Percentiles rank a stretch among this genome's conserved stretches.
Conservation (phyloP, 164 flowering plant genomes). For the Sextonia rubra region DNA sequence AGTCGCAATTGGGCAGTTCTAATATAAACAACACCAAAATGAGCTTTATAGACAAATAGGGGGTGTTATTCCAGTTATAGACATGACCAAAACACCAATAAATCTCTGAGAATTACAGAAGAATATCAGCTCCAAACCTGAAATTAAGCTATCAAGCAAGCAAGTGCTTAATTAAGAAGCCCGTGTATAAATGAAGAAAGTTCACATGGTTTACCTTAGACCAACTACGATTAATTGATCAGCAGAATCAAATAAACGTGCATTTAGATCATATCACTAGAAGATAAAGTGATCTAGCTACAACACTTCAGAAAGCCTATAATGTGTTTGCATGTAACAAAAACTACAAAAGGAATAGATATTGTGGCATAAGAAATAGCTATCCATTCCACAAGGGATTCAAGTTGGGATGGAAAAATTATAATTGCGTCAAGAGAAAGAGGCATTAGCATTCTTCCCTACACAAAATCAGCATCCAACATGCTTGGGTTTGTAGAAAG, state of each 20-base stretch:
- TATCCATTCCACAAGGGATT: too few relatives aligned
- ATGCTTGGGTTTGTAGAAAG: too few relatives aligned
- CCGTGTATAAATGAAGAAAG: background rate
- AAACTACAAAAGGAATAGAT: too few relatives aligned
- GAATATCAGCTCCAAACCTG: background rate
- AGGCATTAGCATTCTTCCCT: background rate
- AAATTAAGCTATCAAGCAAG: background rate
- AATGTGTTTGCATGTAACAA: background rate
- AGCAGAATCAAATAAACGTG: background rate
- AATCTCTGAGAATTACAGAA: background rate
- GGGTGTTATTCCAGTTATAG: background rate
- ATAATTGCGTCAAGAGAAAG: too few relatives aligned
- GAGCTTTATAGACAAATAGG: background rate
- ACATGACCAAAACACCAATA: background rate
- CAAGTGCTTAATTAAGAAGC: background rate
- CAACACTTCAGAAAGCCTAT: background rate
- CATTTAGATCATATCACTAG: background rate
- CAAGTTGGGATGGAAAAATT: too few relatives aligned
- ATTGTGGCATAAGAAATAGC: background rate
- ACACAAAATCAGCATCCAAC: too few relatives aligned
- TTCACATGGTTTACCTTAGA: background rate
- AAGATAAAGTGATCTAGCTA: too few relatives aligned
- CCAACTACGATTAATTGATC: background rate
- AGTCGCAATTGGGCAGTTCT: background rate
- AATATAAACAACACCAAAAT: background rate